phyloP scores from a whole-genome alignment of 768 basidiomycete species.

The Cyclocybe aegerita region DNA sequence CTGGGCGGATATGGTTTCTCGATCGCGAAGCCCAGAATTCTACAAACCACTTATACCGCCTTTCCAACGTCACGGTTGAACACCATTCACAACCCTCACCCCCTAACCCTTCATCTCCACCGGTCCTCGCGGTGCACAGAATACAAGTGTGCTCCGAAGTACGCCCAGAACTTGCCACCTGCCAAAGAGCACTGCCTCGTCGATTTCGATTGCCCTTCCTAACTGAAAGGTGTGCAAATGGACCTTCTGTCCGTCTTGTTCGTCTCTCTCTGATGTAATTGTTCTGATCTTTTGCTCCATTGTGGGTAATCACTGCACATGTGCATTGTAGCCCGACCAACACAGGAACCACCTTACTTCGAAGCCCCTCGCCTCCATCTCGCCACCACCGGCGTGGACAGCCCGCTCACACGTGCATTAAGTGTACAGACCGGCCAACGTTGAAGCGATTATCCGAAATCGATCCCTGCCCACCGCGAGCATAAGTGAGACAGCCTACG shows the following conservation, averaged over 20 bases:
- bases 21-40: no score
- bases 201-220: neutral
- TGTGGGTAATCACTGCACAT: constrained; percentile 4
- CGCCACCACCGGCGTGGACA: neutral
- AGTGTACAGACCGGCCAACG: neutral
- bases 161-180: neutral
- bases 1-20: no score
- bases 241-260: constrained; percentile 8
- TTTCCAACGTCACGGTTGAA: no score
- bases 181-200: constrained; percentile 21
- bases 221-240: constrained; percentile 12
- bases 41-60: no score
- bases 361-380: no score
- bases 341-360: no score
- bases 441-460: no score
- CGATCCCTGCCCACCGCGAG: no score
- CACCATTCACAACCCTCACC: no score
- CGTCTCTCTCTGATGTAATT: constrained; percentile 10
- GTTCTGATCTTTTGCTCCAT: constrained; percentile 12
- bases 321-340: constrained; percentile 6
- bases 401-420: constrained; percentile 2
- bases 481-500: no score
- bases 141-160: neutral
- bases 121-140: no score
- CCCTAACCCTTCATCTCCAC: no score